A percentile compares a stretch with the other conserved stretches of the same genome.
Conservation (phyloP, 805 yeast genomes). For the Candida sphagnicola region DNA sequence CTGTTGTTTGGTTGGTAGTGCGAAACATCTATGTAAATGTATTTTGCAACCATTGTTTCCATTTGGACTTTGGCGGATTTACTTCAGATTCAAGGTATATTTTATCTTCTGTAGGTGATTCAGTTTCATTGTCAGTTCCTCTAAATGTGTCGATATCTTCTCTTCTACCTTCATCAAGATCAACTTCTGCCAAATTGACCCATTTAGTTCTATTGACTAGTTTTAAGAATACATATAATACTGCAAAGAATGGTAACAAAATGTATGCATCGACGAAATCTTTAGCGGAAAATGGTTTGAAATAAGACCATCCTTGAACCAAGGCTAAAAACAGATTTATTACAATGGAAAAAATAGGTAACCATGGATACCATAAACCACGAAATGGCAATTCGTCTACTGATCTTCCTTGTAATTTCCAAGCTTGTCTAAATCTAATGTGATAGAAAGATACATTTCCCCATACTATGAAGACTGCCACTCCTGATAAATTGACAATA, state of each 20-base stretch:
- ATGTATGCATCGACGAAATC: constrained; percentile 57
- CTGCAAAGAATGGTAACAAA: constrained; percentile 52
- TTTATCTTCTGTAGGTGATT: no score
- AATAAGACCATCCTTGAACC: constrained; percentile 64
- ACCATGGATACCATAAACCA: constrained; percentile 45
- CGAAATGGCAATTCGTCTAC: constrained; percentile 31
- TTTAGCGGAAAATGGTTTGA: constrained; percentile 51
- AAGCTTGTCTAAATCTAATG: constrained; percentile 48
- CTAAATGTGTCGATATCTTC: constrained; percentile 24
- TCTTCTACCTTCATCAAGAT: constrained; percentile 50
- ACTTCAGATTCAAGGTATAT: background rate
- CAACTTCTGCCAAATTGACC: constrained; percentile 41
- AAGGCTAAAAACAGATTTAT: constrained; percentile 51
- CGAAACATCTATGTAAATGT: no score
- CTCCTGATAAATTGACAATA: constrained; percentile 61
- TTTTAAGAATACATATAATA: constrained; percentile 36
- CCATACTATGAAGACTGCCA: constrained; percentile 68
- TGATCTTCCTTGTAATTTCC: constrained; percentile 34
- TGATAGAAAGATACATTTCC: constrained; percentile 55
- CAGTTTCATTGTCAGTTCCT: no score
- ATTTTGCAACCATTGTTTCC: background rate
- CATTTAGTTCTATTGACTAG: constrained; percentile 37
- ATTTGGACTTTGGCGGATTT: background rate
- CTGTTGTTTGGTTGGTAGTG: no score
- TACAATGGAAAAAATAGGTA: constrained; percentile 46